A percentile compares a stretch with the other conserved stretches of the same genome.
Conservation (phyloP, 371 early-diverging fungal species). For the Mortierella sp. region DNA sequence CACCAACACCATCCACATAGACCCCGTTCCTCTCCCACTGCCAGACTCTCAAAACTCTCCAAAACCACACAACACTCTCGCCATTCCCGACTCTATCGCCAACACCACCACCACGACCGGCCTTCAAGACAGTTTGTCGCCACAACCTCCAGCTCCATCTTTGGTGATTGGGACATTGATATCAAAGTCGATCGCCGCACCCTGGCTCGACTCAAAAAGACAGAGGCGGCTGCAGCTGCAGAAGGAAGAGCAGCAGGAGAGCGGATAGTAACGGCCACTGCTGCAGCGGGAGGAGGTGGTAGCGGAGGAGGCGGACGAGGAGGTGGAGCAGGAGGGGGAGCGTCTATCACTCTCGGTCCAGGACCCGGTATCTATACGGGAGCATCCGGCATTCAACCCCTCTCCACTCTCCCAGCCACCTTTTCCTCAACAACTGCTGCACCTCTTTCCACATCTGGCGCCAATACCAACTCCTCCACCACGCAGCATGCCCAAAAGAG, state of each 20-base stretch:
- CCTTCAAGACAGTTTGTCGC: conserved; percentile 41
- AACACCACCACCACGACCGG: conserved; percentile 14
- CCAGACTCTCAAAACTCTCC: conserved; percentile 17
- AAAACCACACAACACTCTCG: conserved; percentile 9
- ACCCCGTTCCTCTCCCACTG: conserved; percentile 18
- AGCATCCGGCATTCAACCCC: not conserved
- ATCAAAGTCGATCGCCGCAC: conserved; percentile 36
- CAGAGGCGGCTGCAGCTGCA: conserved; percentile 1
- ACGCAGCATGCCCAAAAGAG: not conserved
- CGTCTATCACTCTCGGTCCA: not conserved
- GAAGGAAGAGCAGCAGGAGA: not conserved
- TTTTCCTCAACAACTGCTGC: not conserved
- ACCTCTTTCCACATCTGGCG: not conserved
- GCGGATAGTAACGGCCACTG: not conserved
- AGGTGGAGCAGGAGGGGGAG: conserved; percentile 3
- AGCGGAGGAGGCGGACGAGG: not conserved
- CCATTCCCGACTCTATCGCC: conserved; percentile 1
- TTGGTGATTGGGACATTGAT: conserved; percentile 46
- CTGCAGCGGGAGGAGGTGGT: not conserved
- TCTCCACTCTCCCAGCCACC: not conserved
- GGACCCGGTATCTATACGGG: conserved; percentile 3
- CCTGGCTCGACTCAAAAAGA: conserved; percentile 18
- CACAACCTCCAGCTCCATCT: conserved; percentile 31
- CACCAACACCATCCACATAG: not conserved
- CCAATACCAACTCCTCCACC: not conserved